Evolutionary conservation across 176 grass and related monocot species (phyloP).

Genomic region (Cenchrus americanus): DNA sequence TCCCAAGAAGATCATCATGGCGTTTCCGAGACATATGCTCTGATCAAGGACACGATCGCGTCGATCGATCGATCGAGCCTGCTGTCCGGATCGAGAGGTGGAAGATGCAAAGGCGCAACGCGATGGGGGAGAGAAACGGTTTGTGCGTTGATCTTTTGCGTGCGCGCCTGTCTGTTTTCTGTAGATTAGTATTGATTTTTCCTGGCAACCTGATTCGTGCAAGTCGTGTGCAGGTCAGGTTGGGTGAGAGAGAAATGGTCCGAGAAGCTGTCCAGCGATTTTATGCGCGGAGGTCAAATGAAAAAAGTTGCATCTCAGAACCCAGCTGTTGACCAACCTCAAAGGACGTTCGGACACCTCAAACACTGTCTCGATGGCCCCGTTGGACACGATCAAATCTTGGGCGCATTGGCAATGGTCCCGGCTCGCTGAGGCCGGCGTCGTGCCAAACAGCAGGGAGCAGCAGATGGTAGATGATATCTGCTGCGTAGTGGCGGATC

Average conservation of each 20-base stretch:
- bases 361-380: neutral
- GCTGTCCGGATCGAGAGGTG: neutral
- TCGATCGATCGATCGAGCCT: neutral
- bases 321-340: slow-evolving; percentile 27
- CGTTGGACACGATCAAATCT: neutral
- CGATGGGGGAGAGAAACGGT: slow-evolving; percentile 21
- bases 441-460: neutral
- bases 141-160: neutral
- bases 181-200: neutral
- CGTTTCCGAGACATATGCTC: slow-evolving; percentile 34
- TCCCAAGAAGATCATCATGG: neutral
- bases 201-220: too few relatives aligned
- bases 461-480: neutral
- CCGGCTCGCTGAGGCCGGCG: neutral
- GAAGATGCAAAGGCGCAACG: neutral
- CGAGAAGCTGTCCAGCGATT: neutral
- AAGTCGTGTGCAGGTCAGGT: slow-evolving; percentile 12
- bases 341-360: slow-evolving; percentile 4
- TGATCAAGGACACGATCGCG: neutral
- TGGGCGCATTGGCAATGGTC: neutral
- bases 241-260: slow-evolving; percentile 22
- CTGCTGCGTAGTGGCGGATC: neutral
- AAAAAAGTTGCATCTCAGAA: neutral
- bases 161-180: neutral
- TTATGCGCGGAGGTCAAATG: slow-evolving; percentile 12